These are phyloP conservation scores for Clitoria ternatea DNA, from an alignment of 306 rosid species.

Conservation along the genomic window DNA sequence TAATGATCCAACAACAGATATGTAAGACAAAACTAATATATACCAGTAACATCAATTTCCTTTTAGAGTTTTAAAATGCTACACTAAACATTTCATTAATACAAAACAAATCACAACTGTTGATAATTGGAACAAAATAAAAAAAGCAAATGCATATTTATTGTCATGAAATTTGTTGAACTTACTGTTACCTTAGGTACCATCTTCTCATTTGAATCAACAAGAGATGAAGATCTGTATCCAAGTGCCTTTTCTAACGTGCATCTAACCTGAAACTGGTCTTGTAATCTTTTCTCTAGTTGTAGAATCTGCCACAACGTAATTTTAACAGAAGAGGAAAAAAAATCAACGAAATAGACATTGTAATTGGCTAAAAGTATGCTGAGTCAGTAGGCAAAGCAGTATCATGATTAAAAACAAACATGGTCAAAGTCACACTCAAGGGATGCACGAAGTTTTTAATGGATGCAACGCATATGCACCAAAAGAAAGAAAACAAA, in stretches of 20 bases:
- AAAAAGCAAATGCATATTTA: neutral
- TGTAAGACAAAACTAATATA: neutral
- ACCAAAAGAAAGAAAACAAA: neutral
- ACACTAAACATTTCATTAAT: neutral
- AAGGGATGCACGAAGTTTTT: neutral
- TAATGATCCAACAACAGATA: neutral
- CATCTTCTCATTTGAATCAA: constrained; percentile 34
- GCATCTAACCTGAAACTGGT: constrained; percentile 70
- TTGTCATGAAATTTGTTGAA: neutral
- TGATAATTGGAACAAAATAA: too few species aligned
- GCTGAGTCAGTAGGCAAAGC: constrained; percentile 2
- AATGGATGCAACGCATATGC: neutral
- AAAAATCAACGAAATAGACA: neutral
- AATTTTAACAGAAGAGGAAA: neutral
- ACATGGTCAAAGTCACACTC: constrained; percentile 3
- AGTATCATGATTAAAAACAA: constrained; percentile 13
- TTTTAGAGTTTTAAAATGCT: neutral
- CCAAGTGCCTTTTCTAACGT: constrained; percentile 81
- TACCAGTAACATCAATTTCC: neutral
- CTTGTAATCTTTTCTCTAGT: constrained; percentile 81
- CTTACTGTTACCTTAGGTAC: constrained; percentile 63
- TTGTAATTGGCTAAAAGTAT: neutral
- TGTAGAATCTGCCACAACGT: constrained; percentile 62
- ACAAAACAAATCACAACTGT: too few species aligned
- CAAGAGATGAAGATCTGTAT: constrained; percentile 49